Evolutionary conservation across 1,139 yeast species (phyloP).

Genomic region (Taiozyma sp.): DNA sequence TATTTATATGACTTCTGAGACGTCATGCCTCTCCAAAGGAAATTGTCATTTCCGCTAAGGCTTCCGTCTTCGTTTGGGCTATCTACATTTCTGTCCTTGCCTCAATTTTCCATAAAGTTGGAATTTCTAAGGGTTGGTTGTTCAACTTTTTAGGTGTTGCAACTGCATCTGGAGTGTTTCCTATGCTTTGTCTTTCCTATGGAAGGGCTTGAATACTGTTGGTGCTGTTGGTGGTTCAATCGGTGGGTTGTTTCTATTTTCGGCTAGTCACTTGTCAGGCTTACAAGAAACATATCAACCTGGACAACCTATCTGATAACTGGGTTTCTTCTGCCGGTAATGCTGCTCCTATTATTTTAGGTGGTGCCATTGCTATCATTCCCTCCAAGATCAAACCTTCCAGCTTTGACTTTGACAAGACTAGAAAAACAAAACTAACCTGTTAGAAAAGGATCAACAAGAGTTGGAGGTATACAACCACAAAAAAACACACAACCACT

Average conservation of each 20-base stretch:
- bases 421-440: conserved; percentile 31
- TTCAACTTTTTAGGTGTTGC: conserved; percentile 40
- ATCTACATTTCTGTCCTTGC: conserved; percentile 36
- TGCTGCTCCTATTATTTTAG: conserved; percentile 23
- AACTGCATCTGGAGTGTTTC: conserved; percentile 38
- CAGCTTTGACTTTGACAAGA: conserved; percentile 31
- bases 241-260: conserved; percentile 43
- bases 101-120: conserved; percentile 36
- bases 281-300: conserved; percentile 27
- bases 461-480: neutral
- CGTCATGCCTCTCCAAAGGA: conserved; percentile 38
- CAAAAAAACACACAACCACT: neutral
- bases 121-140: conserved; percentile 33
- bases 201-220: conserved; percentile 32
- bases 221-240: conserved; percentile 39
- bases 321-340: conserved; percentile 27
- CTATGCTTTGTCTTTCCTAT: conserved; percentile 35
- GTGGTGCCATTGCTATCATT: conserved; percentile 30
- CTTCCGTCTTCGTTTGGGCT: conserved; percentile 34
- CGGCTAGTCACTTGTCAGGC: conserved; percentile 38
- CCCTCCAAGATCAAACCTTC: conserved; percentile 32
- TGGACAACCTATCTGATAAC: conserved; percentile 9
- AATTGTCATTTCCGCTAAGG: conserved; percentile 36
- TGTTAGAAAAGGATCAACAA: conserved; percentile 16
- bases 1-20: conserved; percentile 39